Evolutionary conservation across 2,329 filamentous ascomycete species (phyloP), one percentile per base, ranked within the genome.

Genomic region (Elsinoe perseae): DNA sequence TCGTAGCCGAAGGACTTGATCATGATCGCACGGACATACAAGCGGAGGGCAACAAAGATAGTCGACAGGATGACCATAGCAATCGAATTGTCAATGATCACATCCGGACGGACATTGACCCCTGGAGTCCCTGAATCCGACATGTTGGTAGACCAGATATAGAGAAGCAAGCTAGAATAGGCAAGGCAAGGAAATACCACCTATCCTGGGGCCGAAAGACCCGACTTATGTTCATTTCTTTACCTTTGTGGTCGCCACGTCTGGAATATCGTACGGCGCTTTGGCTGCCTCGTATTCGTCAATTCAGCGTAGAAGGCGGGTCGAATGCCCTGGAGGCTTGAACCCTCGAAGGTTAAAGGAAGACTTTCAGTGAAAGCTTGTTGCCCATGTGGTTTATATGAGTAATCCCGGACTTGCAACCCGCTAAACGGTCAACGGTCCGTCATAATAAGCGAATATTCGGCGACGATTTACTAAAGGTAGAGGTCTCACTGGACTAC

Each of bases 1-100:
- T 77, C 74, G 68, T 70, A 73, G 2, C 73, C 73, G 53, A 74
- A 71, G 48, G 64, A 70, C 16, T 65, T 63, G 25, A 72, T 71
- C 36, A 75, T 61, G 32, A 62, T 63, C 1, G 66, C 66, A 28
- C 73, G 68, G 9, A 73, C 73, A 65, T 69, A 75, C 50, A 71
- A 62, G 25, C 73, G 66, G 5, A 56, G 53, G 8, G 12, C n/a
- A 4, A 56, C 36, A 23, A 23, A 56, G 21, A 56, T 12, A 18
- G 40, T 46, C 3, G 53, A 20, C 16, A 56, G 20, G 14, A 46
- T 25, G 23, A 56, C 40, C 40, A 44, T 44, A 9, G 40, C 40
- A 25, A 44, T 44, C 40, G 40, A 44, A 25, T 44, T 44, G 40
- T 44, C 23, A n/a, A 44, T 44, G 40, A 44, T 44, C 40, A 44